Evolutionary conservation across 2,329 filamentous ascomycete genomes (phyloP), one percentile per base, ranked within the genome.

Genomic region (Diaporthe longicolla): DNA sequence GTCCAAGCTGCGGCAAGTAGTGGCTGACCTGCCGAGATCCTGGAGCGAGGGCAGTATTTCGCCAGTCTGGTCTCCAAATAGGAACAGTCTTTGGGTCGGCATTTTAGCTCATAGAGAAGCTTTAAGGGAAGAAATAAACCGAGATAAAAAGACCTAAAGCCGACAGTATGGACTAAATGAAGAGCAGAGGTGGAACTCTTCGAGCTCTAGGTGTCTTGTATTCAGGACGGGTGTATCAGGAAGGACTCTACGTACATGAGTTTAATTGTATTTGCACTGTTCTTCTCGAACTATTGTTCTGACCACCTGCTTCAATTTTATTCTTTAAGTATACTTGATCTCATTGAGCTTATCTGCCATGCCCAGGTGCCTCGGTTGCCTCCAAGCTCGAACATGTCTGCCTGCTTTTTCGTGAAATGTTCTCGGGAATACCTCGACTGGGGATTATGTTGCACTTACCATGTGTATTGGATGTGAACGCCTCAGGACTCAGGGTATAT

Each of bases 11-110:
- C 26, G 32, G 40, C 57, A 19, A 11, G n/a, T 24, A n/a, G 35
- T 61, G 24, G 57, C 35, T 13, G 72, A 69, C 37, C 48, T 72
- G 37, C 24, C 58, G 8, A 76, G 59, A 10, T 66, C 40, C 24
- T 66, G 32, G 19, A 76, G 69, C 8, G 75, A 52, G 4, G 75
- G 75, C 7, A 76, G 40, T 48, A 73, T 48, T 37, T 75, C 75
- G 11, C 71, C 75, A 21, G 75, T 73, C 43, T 75, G 71, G 54
- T 76, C 75, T n/a, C 75, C 75, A 63, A 76, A 73, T n/a, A 73
- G 71, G 4, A 76, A 69, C 6, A 76, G 57, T n/a, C 37, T 68
- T 26, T 66, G 63, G 13, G 54, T 35, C 11, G 70, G 55, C 73
- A 75, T 75, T 32, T 52, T 72, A 48, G 15, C 29, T 70, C 61